Evolutionary conservation across 805 yeast species (phyloP).

Genomic region (Wickerhamiella parazyma): DNA sequence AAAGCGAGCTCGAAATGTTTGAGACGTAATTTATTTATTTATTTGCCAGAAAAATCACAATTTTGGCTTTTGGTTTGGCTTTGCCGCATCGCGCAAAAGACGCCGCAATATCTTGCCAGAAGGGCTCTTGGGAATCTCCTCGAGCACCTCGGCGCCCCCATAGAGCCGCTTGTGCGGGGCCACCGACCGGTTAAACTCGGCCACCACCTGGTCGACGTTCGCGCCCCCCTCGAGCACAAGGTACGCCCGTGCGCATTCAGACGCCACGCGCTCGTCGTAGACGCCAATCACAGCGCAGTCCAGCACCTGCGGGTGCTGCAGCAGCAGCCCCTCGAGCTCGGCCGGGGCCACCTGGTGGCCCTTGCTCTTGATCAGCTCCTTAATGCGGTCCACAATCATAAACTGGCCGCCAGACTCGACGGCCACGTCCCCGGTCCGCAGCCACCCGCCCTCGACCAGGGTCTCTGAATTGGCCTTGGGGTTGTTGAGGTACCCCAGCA

Average conservation of each 20-base stretch:
- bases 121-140: constrained; percentile 81
- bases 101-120: constrained; percentile 91
- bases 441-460: constrained; percentile 38
- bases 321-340: constrained; percentile 78
- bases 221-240: constrained; percentile 16
- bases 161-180: constrained; percentile 25
- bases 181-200: constrained; percentile 23
- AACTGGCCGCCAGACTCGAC: constrained; percentile 28
- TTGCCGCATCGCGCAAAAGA: constrained; percentile 48
- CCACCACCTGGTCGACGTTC: constrained; percentile 18
- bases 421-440: constrained; percentile 43
- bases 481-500: constrained; percentile 36
- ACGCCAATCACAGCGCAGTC: constrained; percentile 83
- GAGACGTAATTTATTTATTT: neutral
- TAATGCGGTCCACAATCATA: constrained; percentile 42
- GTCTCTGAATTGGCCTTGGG: constrained; percentile 34
- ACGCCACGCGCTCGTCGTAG: constrained; percentile 54
- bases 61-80: neutral
- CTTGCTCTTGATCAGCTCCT: constrained; percentile 45
- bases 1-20: neutral
- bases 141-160: constrained; percentile 48
- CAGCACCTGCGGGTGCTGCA: constrained; percentile 59
- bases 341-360: constrained; percentile 92
- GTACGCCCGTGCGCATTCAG: constrained; percentile 35
- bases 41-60: neutral